Base-by-base conservation (phyloP, 495 filamentous ascomycete species). In the Darksidea phi region DNA sequence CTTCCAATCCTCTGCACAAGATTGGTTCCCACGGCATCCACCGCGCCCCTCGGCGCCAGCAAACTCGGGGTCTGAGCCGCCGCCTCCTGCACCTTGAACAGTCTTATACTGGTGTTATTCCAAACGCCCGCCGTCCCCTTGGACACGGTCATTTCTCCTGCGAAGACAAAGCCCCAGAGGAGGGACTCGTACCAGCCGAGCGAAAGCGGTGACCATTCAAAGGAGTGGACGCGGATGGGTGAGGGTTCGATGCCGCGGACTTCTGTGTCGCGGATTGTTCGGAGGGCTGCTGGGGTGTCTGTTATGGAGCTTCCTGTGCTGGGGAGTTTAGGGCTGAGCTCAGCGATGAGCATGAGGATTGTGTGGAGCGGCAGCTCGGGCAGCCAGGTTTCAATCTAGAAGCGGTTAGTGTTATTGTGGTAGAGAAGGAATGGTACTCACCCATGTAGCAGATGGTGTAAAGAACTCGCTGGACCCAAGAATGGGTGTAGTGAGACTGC, bases 101-200 rank as follows among this genome's bases (percentile, higher is more conserved):
- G 78, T 68, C 87, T 87, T 69, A 98, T 90, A 1, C 75, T 74
- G 4, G 95, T 97, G 17, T 89, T 87, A 65, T 95, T 97, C 94
- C 94, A 98, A 1, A 97, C 86, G 15, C 94, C 93, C n/a, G 91
- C 87, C 1, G 88, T 92, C 28, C 94, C 94, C 72, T 86, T 89
- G 0, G 87, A 80, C 2, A 95, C 87, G 46, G 91, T 83, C 84
- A 96, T 89, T 74, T 98, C 94, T 62, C 84, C 85, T 26, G 86
- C 82, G 74, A 97, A 98, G 63, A 96, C 85, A 74, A 96, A 91
- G n/a, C 90, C 85, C 94, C 94, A 98, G 6, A 98, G 82, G 18
- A 97, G 74, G 0, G 87, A 91, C 71, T 97, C 90, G 68, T 98
- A 98, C 94, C 94, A 98, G 48, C 95, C 94, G 37, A 98, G 81